Evolutionary conservation across 2,329 filamentous ascomycete genomes (phyloP).

Genomic region (Penicillium glabrum): DNA sequence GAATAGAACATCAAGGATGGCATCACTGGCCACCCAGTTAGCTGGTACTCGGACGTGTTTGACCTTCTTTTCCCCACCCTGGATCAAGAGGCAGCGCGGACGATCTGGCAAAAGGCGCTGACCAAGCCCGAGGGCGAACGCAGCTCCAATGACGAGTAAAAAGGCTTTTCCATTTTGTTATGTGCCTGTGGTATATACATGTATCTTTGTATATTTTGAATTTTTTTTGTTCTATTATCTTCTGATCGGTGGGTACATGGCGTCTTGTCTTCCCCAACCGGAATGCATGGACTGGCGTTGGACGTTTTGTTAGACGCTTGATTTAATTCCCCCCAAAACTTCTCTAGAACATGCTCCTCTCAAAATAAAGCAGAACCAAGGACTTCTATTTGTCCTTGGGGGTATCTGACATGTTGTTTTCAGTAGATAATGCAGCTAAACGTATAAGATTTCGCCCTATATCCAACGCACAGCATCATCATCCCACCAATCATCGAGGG

Average conservation of each 20-base stretch:
- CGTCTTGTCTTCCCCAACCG: slow-evolving; percentile 26
- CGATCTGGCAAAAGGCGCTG: slow-evolving; percentile 66
- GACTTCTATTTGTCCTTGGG: background rate
- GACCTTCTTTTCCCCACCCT: slow-evolving; percentile 83
- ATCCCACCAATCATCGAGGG: slow-evolving; percentile 1
- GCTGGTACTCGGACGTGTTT: slow-evolving; percentile 94
- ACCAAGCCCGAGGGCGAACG: slow-evolving; percentile 48
- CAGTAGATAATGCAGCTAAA: background rate
- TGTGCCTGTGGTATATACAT: slow-evolving; percentile 11
- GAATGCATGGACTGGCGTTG: slow-evolving; percentile 38
- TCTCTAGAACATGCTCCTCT: background rate
- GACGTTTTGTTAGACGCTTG: slow-evolving; percentile 7
- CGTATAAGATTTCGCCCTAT: background rate
- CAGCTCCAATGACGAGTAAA: slow-evolving; percentile 30
- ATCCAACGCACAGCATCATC: background rate
- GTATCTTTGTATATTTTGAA: slow-evolving; percentile 4
- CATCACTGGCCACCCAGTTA: slow-evolving; percentile 84
- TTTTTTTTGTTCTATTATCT: slow-evolving; percentile 6
- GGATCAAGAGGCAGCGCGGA: slow-evolving; percentile 71
- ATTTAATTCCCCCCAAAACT: background rate
- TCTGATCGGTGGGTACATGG: slow-evolving; percentile 30
- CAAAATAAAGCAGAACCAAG: background rate
- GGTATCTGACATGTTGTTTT: background rate
- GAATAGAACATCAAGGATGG: slow-evolving; percentile 94
- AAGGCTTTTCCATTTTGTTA: background rate